phyloP scores from a whole-genome alignment of 345 rosid genomes.

The Heritiera fomes region DNA sequence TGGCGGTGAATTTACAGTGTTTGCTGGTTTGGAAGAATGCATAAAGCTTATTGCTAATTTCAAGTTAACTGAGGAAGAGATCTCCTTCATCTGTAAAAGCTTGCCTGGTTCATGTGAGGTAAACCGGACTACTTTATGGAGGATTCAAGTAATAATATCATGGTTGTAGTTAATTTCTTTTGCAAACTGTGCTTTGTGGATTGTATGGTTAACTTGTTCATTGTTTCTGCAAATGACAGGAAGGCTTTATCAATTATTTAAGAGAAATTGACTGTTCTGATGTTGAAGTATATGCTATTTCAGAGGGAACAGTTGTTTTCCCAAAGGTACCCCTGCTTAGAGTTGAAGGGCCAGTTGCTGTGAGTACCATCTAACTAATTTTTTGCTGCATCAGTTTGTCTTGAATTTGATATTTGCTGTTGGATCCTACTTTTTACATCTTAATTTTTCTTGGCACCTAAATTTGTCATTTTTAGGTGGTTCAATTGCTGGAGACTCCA shows the following conservation, averaged over 20 bases:
- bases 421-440: not conserved
- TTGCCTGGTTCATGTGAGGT: constrained; percentile 86
- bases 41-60: constrained; percentile 85
- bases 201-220: constrained; percentile 19
- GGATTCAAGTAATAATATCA: not conserved
- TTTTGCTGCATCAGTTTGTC: not conserved
- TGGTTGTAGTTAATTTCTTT: not conserved
- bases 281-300: constrained; percentile 77
- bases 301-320: constrained; percentile 90
- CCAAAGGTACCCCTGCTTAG: constrained; percentile 94
- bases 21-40: constrained; percentile 98
- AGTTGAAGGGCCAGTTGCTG: constrained; percentile 95
- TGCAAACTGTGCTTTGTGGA: not conserved
- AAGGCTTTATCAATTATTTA: constrained; percentile 79
- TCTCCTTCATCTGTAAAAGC: constrained; percentile 60
- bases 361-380: constrained; percentile 44
- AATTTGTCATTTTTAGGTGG: constrained; percentile 51
- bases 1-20: constrained; percentile 90
- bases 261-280: constrained; percentile 86
- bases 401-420: not conserved
- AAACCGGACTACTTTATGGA: not conserved
- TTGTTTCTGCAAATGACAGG: constrained; percentile 40
- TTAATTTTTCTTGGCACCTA: constrained; percentile 5
- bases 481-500: constrained; percentile 95
- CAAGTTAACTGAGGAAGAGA: constrained; percentile 68